These are phyloP conservation scores for Ustilago xerochloae DNA, from an alignment of 1,284 basidiomycete species.

Conservation along the genomic window DNA sequence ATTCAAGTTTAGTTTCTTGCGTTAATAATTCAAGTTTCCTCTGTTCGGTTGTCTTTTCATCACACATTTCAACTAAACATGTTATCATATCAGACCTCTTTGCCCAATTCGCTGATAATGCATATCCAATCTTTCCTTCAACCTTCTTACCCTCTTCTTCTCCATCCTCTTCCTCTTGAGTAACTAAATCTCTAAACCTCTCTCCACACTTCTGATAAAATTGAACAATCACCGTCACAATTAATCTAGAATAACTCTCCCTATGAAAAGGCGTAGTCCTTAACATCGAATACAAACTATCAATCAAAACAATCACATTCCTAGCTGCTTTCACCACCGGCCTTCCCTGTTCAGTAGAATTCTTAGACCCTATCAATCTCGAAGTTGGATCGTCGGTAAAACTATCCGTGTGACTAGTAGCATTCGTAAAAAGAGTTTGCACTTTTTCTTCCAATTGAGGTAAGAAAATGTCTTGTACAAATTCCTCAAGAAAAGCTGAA, in stretches of 20 bases:
- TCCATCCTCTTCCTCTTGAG: constrained; percentile 49
- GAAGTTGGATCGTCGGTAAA: constrained; percentile 71
- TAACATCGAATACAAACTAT: constrained; percentile 91
- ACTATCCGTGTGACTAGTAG: constrained; percentile 73
- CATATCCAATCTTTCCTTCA: constrained; percentile 7
- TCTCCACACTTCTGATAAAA: constrained; percentile 95
- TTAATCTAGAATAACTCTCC: constrained; percentile 84
- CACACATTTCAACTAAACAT: constrained; percentile 76
- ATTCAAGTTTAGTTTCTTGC: constrained; percentile 45
- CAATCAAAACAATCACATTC: constrained; percentile 87
- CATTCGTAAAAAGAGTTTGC: constrained; percentile 45
- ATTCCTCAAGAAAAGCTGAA: constrained; percentile 86
- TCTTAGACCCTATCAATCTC: constrained; percentile 1
- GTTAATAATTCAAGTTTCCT: constrained; percentile 33
- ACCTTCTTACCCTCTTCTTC: not conserved
- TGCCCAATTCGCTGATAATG: constrained; percentile 59
- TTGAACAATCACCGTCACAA: constrained; percentile 93
- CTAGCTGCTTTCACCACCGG: constrained; percentile 87
- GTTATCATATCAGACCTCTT: constrained; percentile 77
- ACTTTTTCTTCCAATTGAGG: constrained; percentile 97
- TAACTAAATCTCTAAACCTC: constrained; percentile 81
- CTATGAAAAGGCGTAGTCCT: constrained; percentile 93
- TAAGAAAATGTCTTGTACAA: constrained; percentile 90
- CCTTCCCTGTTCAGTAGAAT: constrained; percentile 69
- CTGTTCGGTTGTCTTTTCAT: constrained; percentile 26